phyloP scores from a whole-genome alignment of 192 early-diverging fungal species.

The Umbelopsis sp. region DNA sequence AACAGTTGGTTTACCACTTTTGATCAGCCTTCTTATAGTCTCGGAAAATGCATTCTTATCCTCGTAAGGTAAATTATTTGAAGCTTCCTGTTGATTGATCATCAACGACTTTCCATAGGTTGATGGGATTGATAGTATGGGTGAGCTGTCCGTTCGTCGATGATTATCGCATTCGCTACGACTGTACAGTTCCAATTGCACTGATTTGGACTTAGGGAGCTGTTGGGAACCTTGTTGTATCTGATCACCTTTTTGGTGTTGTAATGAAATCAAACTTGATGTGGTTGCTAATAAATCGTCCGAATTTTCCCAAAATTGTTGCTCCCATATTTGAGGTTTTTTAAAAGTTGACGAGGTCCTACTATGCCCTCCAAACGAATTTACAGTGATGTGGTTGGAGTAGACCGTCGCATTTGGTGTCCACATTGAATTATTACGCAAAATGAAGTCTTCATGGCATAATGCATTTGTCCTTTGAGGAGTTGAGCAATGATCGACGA shows the following conservation, averaged over 20 bases:
- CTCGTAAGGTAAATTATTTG: background rate
- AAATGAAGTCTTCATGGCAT: background rate
- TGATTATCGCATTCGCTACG: background rate
- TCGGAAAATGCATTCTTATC: background rate
- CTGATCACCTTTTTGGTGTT: background rate
- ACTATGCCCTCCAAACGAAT: conserved; percentile 3
- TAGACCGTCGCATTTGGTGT: background rate
- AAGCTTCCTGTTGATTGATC: background rate
- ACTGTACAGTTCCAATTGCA: background rate
- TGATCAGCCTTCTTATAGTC: background rate
- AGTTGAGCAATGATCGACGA: background rate
- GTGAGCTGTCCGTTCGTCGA: background rate
- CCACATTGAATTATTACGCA: background rate
- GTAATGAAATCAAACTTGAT: background rate
- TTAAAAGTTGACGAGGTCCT: background rate
- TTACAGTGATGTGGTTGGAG: background rate
- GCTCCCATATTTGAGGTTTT: conserved; percentile 4
- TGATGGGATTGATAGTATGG: background rate
- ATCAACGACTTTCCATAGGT: background rate
- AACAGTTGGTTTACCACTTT: conserved; percentile 3
- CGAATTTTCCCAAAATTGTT: conserved; percentile 7
- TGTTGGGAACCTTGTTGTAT: background rate
- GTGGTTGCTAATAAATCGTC: background rate
- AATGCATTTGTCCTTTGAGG: background rate
- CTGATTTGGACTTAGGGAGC: conserved; percentile 1